Conservation (phyloP, 1,139 yeast species). For the Candida anutae region DNA sequence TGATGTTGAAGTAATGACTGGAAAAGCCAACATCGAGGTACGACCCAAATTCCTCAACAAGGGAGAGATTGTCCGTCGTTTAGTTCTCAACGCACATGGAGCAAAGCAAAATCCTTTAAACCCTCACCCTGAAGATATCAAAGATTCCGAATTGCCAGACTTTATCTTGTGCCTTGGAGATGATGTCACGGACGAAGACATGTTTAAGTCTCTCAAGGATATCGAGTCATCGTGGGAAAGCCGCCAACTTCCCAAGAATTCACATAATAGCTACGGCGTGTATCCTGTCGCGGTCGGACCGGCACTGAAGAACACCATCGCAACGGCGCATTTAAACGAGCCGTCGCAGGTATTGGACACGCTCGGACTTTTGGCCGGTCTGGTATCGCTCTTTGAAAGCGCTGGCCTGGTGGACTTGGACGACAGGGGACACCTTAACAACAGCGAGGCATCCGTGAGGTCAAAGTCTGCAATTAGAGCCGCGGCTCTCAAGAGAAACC, state of each 20-base stretch:
- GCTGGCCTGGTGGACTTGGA: conserved; percentile 70
- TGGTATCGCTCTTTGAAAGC: conserved; percentile 66
- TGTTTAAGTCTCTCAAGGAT: conserved; percentile 70
- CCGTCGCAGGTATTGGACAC: conserved; percentile 84
- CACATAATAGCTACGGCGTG: conserved; percentile 51
- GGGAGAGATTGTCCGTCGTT: conserved; percentile 87
- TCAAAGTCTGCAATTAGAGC: conserved; percentile 35
- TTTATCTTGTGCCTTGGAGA: conserved; percentile 90
- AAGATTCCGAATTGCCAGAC: conserved; percentile 69
- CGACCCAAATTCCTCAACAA: conserved; percentile 91
- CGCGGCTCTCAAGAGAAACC: conserved; percentile 17
- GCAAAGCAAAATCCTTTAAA: conserved; percentile 28
- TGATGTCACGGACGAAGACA: conserved; percentile 95
- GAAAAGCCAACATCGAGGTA: conserved; percentile 95
- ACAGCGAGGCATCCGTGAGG: conserved; percentile 37
- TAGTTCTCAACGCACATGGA: conserved; percentile 60
- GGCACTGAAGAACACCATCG: conserved; percentile 81
- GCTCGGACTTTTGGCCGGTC: conserved; percentile 70
- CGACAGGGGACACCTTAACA: conserved; percentile 59
- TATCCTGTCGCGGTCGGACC: conserved; percentile 95
- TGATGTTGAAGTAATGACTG: conserved; percentile 94
- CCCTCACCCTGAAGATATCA: conserved; percentile 20
- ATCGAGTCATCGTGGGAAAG: conserved; percentile 46
- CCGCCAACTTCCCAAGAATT: conserved; percentile 30
- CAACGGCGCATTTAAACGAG: conserved; percentile 80